Percentiles rank a stretch among this genome's conserved stretches.
phyloP scores from a whole-genome alignment of 2,329 filamentous ascomycete species.

The Paraphoma sp. region DNA sequence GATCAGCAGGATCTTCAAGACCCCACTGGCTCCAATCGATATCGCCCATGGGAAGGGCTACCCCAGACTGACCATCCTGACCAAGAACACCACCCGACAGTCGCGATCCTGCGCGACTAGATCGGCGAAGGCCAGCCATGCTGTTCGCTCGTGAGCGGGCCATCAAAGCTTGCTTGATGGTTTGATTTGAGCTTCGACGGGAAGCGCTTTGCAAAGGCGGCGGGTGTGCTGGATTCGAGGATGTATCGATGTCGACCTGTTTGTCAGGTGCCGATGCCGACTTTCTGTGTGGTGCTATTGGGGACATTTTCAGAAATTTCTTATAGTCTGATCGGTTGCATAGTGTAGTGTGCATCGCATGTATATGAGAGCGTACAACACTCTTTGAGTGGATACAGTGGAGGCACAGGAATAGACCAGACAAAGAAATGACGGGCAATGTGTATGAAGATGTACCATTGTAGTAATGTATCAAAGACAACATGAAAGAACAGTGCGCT shows the following conservation, averaged over 20 bases:
- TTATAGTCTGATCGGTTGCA: slow-evolving; percentile 4
- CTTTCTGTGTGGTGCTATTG: background rate
- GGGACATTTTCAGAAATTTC: slow-evolving; percentile 7
- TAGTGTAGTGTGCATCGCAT: slow-evolving; percentile 8
- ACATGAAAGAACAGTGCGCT: slow-evolving; percentile 16
- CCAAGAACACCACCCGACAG: slow-evolving; percentile 5
- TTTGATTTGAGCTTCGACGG: background rate
- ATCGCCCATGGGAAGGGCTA: background rate
- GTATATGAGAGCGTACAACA: slow-evolving; percentile 25
- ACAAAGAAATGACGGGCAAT: slow-evolving; percentile 23
- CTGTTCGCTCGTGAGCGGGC: slow-evolving; percentile 4
- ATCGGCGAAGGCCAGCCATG: background rate
- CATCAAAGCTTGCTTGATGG: background rate
- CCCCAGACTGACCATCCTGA: slow-evolving; percentile 9
- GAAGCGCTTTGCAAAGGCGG: background rate
- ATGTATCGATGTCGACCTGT: background rate
- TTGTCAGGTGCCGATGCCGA: slow-evolving; percentile 1
- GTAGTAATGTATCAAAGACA: slow-evolving; percentile 13
- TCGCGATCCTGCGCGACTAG: slow-evolving; percentile 8
- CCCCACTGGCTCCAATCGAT: slow-evolving; percentile 3
- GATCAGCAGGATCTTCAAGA: background rate
- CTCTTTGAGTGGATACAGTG: slow-evolving; percentile 19
- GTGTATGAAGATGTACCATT: slow-evolving; percentile 16
- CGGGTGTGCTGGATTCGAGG: background rate
- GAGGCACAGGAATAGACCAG: slow-evolving; percentile 14